Evolutionary conservation across 345 rosid genomes (phyloP), one percentile per base, ranked within the genome.

Genomic region (Cardamine resedifolia): DNA sequence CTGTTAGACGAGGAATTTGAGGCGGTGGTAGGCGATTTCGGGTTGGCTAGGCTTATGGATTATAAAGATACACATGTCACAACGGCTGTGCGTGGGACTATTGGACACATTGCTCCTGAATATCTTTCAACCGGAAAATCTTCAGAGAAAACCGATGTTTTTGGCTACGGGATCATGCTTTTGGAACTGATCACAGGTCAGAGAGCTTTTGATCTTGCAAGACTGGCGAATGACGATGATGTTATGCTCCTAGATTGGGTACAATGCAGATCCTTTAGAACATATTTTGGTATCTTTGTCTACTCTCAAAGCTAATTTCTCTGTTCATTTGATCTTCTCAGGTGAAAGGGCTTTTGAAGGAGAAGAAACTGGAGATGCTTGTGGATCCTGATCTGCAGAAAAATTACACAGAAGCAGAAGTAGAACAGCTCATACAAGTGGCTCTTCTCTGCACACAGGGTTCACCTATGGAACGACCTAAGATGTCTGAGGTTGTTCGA

Each of bases 221-320:
- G 97, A 70, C 87, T 88, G 59, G 97, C 97, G 9, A 93, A 93
- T 61, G 97, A 90, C 47, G 94, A 88, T 24, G 97, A 90, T 72
- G 96, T 90, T 82, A 93, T 90, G 98, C 66, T 90, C 51, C 90
- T 93, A 38, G 96, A 93, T 80, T 90, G 98, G 98, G 98, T 93
- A 90, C 31, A 31, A 36, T 61, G 18, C 45, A 57, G 19, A 24
- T 16, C 23, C 16, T 39, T 66, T 4, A 19, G 28, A 20, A 33
- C 28, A 18, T 55, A 26, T 20, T 10, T 43, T 57, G 28, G 11
- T 21, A 19, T 16, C 5, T 23, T 0, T 24, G 30, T 30, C 49
- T 44, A 18, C 33, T 23, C 18, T 34, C 4, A 9, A 48, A 34
- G 66, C 72, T 36, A 38, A 58, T 58, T 14, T 58, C 47, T 50